Evolutionary conservation across 148 eudicot genomes (phyloP).

Genomic region (Nepenthes mirabilis): DNA sequence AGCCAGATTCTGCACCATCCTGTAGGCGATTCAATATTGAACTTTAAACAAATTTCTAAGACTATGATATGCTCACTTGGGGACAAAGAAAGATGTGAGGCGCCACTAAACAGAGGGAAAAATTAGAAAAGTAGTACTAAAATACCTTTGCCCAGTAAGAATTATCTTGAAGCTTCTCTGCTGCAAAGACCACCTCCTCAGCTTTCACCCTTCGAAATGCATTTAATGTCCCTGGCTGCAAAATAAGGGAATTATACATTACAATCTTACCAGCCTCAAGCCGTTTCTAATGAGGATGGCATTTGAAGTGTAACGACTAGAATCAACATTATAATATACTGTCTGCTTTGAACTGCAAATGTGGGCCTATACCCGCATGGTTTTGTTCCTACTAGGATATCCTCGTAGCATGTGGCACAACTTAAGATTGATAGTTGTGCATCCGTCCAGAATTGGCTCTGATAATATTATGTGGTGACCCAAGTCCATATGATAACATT

Average conservation of each 20-base stretch:
- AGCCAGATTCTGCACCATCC: constrained; percentile 86
- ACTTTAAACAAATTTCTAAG: neutral
- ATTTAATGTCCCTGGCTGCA: constrained; percentile 59
- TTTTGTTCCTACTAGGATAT: no score
- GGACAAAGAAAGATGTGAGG: neutral
- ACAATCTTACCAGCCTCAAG: neutral
- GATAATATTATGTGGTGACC: no score
- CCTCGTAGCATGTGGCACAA: no score
- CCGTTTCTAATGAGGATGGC: neutral
- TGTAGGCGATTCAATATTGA: constrained; percentile 10
- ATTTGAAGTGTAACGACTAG: no score
- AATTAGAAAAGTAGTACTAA: constrained; percentile 1
- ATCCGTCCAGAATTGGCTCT: no score
- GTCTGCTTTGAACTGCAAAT: no score
- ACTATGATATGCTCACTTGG: neutral
- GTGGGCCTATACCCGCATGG: no score
- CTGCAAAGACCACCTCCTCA: constrained; percentile 64
- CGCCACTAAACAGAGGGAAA: neutral
- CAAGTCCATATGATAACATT: no score
- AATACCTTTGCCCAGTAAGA: constrained; percentile 96
- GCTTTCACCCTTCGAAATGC: constrained; percentile 86
- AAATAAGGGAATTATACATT: constrained; percentile 2
- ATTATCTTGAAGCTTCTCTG: constrained; percentile 78
- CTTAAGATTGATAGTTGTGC: no score
- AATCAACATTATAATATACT: no score